Evolutionary conservation across 768 basidiomycete species (phyloP), one percentile per base, ranked within the genome.

Genomic region (Suillus decipiens): DNA sequence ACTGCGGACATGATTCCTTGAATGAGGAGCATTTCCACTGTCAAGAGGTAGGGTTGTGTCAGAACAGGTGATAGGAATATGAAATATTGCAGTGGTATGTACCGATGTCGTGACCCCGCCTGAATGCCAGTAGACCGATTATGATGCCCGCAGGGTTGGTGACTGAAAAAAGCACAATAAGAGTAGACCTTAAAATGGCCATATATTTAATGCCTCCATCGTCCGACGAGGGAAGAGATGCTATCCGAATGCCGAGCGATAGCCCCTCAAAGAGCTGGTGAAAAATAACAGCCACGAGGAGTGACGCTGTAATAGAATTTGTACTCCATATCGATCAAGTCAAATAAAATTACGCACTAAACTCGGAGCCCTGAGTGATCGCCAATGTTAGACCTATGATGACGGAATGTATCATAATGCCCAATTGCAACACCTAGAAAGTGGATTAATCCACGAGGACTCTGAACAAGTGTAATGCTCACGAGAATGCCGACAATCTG

Each of bases 191-290:
- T 56, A 91, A 77, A n/a, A 75, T 56, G 39, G 67, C 65, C 24
- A 74, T 42, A 33, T 68, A 68, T 17, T 65, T 61, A 22, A 69
- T 72, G n/a, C 67, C 64, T 24, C 39, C 53, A 19, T 70, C 70
- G 19, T 48, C 67, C 5, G 68, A 67, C 0, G 84, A 77, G 0
- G 89, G 88, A 15, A 93, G 79, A 2, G 84, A 80, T 1, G 92
- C 85, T 70, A 92, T 90, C 17, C 92, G 84, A 59, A 93, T 90
- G 2, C 92, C 92, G 31, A 94, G 81, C 0, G 92, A 92, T 11
- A 94, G 81, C 0, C 92, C 92, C 69, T 93, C 92, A 67, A 93
- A 94, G 11, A 93, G 78, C 68, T 94, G 92, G 70, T 94, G 93
- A 73, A 93, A 93, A 31, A 86, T 77, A 37, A 93, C 85, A 1